Evolutionary conservation across 1,139 yeast genomes (phyloP).

Genomic region (Pichia sp.): DNA sequence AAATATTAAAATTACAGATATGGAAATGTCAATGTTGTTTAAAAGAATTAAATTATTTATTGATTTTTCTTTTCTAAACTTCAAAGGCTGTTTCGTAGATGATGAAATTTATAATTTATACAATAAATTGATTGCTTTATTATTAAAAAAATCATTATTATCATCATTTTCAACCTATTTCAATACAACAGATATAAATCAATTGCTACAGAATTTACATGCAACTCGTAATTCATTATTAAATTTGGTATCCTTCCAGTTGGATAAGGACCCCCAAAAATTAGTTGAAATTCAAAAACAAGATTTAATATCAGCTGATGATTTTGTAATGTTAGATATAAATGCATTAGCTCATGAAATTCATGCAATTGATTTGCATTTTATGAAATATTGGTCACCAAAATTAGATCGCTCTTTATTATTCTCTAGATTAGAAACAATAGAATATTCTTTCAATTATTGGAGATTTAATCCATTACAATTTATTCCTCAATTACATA

Average conservation of each 20-base stretch:
- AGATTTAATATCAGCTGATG: slow-evolving; percentile 25
- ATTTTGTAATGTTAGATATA: slow-evolving; percentile 43
- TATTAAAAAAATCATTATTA: slow-evolving; percentile 27
- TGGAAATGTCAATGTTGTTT: slow-evolving; percentile 27
- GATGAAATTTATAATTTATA: slow-evolving; percentile 39
- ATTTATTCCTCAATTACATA: slow-evolving; percentile 59
- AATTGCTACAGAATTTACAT: not conserved
- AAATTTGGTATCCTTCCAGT: slow-evolving; percentile 18
- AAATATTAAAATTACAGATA: slow-evolving; percentile 8
- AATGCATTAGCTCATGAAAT: slow-evolving; percentile 49
- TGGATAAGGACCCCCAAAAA: too few species aligned
- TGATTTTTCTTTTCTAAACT: slow-evolving; percentile 39
- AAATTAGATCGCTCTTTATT: slow-evolving; percentile 53
- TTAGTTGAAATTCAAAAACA: not conserved
- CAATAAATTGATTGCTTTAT: slow-evolving; percentile 38
- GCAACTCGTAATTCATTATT: slow-evolving; percentile 33
- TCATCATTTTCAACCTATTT: not conserved
- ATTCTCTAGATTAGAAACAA: slow-evolving; percentile 34
- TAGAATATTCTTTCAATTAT: slow-evolving; percentile 31
- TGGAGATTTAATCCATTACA: slow-evolving; percentile 51
- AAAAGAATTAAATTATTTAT: slow-evolving; percentile 42
- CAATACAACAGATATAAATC: not conserved
- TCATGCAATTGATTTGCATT: slow-evolving; percentile 51
- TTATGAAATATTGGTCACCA: slow-evolving; percentile 68
- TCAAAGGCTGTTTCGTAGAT: slow-evolving; percentile 52